Evolutionary conservation across 495 filamentous ascomycete species (phyloP), one percentile per base, ranked within the genome.

Genomic region (Terfezia claveryi): DNA sequence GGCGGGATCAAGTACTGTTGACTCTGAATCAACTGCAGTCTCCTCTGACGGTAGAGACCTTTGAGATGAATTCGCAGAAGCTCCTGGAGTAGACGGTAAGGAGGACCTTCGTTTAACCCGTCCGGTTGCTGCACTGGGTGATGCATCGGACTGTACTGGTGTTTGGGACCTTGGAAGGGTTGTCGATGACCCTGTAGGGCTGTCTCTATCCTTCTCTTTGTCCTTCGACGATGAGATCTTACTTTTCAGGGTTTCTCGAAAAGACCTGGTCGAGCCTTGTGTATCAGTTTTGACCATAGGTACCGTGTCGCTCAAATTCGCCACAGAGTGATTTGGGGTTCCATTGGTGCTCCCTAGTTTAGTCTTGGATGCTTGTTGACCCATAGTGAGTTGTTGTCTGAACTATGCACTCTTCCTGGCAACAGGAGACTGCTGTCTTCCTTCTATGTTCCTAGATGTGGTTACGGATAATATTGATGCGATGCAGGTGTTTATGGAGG

Each of bases 271-370:
- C 10, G 91, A 96, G 60, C 94, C 92, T 68, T 87, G 87, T 41
- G 91, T 98, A 67, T 98, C 91, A 23, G 89, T 84, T 65, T 84
- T 85, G 66, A 81, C 83, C 68, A 98, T 87, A 23, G 91, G 93
- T 38, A 89, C 85, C 69, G 60, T 56, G 55, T 63, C 50, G 52
- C 59, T 49, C 53, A 64, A 50, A 66, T 66, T 57, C 53, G 66
- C 57, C 59, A 66, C 57, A 58, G 68, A 56, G 58, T 58, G 56
- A 59, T 62, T 60, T 54, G 62, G 60, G 57, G 68, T 65, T 55
- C 65, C 58, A 55, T 66, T 41, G 64, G 61, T 57, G 59, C 56
- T 62, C 68, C 71, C 60, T 64, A 67, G 38, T 55, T 65, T 65
- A 32, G 4, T 32, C 72, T 91, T 94, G 66, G 89, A 96, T 67